These are phyloP conservation scores for Sporothrix inflata DNA, from an alignment of 2,329 filamentous ascomycete genomes.

Conservation along the genomic window DNA sequence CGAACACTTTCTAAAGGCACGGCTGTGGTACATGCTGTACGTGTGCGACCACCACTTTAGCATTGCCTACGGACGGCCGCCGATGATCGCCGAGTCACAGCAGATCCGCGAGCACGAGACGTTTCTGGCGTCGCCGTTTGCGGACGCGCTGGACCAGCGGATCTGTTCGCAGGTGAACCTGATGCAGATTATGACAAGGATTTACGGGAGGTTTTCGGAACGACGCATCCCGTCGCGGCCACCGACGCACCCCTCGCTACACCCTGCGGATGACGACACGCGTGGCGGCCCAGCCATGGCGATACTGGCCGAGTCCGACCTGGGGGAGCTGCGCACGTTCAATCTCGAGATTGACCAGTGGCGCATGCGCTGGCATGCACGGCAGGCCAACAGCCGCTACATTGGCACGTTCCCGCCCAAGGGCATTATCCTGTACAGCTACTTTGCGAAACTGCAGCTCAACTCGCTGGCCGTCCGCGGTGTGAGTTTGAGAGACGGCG, in stretches of 20 bases:
- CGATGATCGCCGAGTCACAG: constrained; percentile 36
- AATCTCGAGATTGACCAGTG: constrained; percentile 50
- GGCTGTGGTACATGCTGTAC: neutral
- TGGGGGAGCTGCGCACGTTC: constrained; percentile 45
- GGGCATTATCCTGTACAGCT: constrained; percentile 44
- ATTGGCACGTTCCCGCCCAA: constrained; percentile 44
- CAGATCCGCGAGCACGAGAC: constrained; percentile 37
- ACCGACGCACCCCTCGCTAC: neutral
- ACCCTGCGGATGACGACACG: neutral
- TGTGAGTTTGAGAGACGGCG: constrained; percentile 43
- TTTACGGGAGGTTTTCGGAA: neutral
- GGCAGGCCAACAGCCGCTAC: constrained; percentile 36
- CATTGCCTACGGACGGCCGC: constrained; percentile 41
- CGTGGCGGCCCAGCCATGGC: neutral
- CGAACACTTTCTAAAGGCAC: neutral
- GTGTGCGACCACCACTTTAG: constrained; percentile 40
- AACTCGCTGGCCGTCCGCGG: constrained; percentile 53
- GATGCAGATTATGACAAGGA: neutral
- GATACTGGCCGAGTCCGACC: constrained; percentile 38
- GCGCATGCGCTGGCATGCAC: constrained; percentile 44
- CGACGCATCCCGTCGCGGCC: neutral
- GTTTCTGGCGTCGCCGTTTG: constrained; percentile 37
- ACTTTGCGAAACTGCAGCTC: constrained; percentile 46
- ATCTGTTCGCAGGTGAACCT: constrained; percentile 1
- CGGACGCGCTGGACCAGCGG: constrained; percentile 33